phyloP scores from a whole-genome alignment of 2,329 filamentous ascomycete species.

The Pestalotiopsis sp. region DNA sequence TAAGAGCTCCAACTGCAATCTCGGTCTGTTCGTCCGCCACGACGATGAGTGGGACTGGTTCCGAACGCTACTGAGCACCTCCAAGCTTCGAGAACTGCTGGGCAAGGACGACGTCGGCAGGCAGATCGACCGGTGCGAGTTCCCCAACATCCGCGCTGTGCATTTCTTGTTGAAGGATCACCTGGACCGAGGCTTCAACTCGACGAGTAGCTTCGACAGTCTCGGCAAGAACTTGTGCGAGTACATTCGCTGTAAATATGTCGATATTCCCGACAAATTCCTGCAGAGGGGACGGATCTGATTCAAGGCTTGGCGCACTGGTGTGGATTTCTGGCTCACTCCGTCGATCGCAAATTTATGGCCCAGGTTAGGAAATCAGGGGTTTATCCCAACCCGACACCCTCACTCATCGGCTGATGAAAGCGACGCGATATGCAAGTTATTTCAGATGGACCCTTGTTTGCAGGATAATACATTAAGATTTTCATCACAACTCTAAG shows the following conservation, averaged over 20 bases:
- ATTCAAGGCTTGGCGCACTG: background rate
- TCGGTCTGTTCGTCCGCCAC: conserved; percentile 25
- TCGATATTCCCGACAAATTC: conserved; percentile 46
- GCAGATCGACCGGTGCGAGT: conserved; percentile 14
- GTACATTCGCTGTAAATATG: conserved; percentile 44
- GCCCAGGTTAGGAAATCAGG: too few relatives aligned
- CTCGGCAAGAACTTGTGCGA: conserved; percentile 49
- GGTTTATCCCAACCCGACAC: too few relatives aligned
- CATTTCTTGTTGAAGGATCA: conserved; percentile 47
- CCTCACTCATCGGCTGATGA: too few relatives aligned
- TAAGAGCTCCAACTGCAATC: conserved; percentile 17
- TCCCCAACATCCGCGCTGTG: conserved; percentile 22
- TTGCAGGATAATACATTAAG: too few relatives aligned
- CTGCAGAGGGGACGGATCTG: conserved; percentile 38
- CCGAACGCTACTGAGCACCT: conserved; percentile 12
- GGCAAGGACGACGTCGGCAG: conserved; percentile 14
- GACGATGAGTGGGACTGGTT: conserved; percentile 22
- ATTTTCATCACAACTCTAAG: too few relatives aligned
- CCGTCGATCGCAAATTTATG: too few relatives aligned
- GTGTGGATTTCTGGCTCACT: background rate
- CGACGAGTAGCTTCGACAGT: conserved; percentile 44
- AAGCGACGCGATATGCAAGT: too few relatives aligned
- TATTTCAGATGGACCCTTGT: too few relatives aligned
- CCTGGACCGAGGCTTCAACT: conserved; percentile 44
- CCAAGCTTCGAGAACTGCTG: background rate